These are phyloP conservation scores for Oryza meyeriana DNA, from an alignment of 176 grass and related monocot species.

Conservation along the genomic window DNA sequence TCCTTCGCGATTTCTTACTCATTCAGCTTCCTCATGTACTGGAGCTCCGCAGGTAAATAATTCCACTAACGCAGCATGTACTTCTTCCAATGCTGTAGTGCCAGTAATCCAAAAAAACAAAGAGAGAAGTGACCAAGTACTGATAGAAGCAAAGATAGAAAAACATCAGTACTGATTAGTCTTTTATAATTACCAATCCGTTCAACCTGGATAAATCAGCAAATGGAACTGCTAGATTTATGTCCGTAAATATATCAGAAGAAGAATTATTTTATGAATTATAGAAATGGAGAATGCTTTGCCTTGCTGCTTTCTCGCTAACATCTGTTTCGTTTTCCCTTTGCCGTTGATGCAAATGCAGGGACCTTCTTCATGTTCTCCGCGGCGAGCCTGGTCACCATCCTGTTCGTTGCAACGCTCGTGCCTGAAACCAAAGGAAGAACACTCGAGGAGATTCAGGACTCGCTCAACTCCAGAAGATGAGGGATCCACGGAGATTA, in stretches of 20 bases:
- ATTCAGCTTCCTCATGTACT: slow-evolving; percentile 77
- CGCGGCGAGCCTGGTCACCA: slow-evolving; percentile 45
- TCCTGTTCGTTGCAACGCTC: slow-evolving; percentile 58
- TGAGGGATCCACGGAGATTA: slow-evolving; percentile 7
- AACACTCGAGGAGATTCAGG: slow-evolving; percentile 80
- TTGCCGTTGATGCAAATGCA: slow-evolving; percentile 21
- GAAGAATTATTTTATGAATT: background rate
- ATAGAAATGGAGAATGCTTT: too few relatives aligned
- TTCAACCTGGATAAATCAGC: background rate
- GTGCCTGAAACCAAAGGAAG: slow-evolving; percentile 85
- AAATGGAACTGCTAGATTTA: background rate
- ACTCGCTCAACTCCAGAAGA: slow-evolving; percentile 40
- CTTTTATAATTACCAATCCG: background rate
- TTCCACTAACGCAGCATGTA: background rate
- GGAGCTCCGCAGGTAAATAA: slow-evolving; percentile 66
- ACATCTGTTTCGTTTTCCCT: background rate
- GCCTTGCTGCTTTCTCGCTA: background rate
- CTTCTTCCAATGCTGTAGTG: background rate
- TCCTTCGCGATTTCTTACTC: slow-evolving; percentile 68
- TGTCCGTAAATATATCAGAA: background rate
- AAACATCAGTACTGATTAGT: background rate
- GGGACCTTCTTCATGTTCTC: slow-evolving; percentile 84
- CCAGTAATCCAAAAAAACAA: background rate
- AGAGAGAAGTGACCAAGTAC: background rate
- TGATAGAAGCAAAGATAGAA: too few relatives aligned